A percentile compares a stretch with the other conserved stretches of the same genome.
Conservation (phyloP, 2,329 filamentous ascomycete species). For the Arthrobotrys entomopaga region DNA sequence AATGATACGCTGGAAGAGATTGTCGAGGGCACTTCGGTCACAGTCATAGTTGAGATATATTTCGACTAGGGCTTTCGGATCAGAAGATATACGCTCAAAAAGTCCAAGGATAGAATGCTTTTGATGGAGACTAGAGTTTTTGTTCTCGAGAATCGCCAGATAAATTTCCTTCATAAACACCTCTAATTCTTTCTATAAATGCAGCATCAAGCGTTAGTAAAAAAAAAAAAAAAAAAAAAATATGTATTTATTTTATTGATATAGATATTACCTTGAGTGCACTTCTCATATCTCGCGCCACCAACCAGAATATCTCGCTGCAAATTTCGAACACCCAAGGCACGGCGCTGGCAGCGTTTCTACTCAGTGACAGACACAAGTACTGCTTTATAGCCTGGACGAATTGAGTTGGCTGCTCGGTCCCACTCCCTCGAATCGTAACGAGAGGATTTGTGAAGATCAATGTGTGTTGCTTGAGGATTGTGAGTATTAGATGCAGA, state of each 20-base stretch:
- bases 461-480: conserved; percentile 90
- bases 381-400: conserved; percentile 97
- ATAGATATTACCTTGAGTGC: conserved; percentile 79
- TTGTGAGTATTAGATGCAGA: conserved; percentile 91
- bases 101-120: conserved; percentile 92
- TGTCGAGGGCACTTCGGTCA: conserved; percentile 88
- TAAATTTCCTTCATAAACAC: conserved; percentile 99
- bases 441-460: conserved; percentile 92
- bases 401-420: conserved; percentile 84
- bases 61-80: conserved; percentile 89
- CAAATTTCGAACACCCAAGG: conserved; percentile 93
- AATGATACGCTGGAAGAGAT: conserved; percentile 93
- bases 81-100: conserved; percentile 82
- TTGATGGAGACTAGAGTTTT: conserved; percentile 85
- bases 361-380: conserved; percentile 89
- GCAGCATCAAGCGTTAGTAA: conserved; percentile 34
- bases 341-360: conserved; percentile 93
- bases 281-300: conserved; percentile 91
- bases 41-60: conserved; percentile 99
- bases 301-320: conserved; percentile 97
- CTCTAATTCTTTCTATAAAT: conserved; percentile 85
- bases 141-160: conserved; percentile 86
- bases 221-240: too few species aligned
- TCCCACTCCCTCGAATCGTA: conserved; percentile 90
- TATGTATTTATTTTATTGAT: neutral